Evolutionary conservation across 140 eudicot genomes (phyloP).

Genomic region (Oenanthe javanica): DNA sequence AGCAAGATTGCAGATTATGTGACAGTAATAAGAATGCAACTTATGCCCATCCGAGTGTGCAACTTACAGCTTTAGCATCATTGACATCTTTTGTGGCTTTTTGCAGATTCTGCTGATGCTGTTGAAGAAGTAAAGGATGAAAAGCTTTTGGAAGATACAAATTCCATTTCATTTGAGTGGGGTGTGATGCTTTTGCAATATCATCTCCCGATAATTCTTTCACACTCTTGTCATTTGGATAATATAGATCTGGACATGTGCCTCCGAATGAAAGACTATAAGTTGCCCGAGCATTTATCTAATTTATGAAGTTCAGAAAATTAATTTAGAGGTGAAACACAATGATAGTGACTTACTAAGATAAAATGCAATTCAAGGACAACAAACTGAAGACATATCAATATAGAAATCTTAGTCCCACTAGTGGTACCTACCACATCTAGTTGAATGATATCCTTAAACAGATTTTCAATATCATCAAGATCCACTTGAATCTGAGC

Average conservation of each 20-base stretch:
- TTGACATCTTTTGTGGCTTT: slow-evolving; percentile 63
- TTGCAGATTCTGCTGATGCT: slow-evolving; percentile 49
- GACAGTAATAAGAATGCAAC: neutral
- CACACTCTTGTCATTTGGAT: slow-evolving; percentile 31
- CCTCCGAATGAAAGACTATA: slow-evolving; percentile 87
- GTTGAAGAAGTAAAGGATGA: slow-evolving; percentile 85
- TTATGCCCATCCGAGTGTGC: neutral
- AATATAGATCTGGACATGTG: slow-evolving; percentile 56
- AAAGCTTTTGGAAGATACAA: slow-evolving; percentile 73
- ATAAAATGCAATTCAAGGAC: neutral
- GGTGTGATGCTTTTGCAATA: slow-evolving; percentile 23
- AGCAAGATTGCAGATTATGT: neutral
- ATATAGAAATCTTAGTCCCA: neutral
- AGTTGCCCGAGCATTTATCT: slow-evolving; percentile 93
- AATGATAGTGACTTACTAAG: neutral
- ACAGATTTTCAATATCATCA: slow-evolving; percentile 46
- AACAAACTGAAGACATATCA: neutral
- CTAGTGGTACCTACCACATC: slow-evolving; percentile 54
- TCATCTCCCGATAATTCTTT: slow-evolving; percentile 12
- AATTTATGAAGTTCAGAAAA: slow-evolving; percentile 21
- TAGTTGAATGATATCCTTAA: slow-evolving; percentile 43
- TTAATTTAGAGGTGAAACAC: slow-evolving; percentile 13
- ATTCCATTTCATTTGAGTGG: slow-evolving; percentile 52
- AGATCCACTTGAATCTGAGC: slow-evolving; percentile 70
- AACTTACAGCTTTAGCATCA: slow-evolving; percentile 73